Percentiles rank a stretch among this genome's conserved stretches.
phyloP scores from a whole-genome alignment of 257 asterid genomes.

The Solanum chiquidenum region DNA sequence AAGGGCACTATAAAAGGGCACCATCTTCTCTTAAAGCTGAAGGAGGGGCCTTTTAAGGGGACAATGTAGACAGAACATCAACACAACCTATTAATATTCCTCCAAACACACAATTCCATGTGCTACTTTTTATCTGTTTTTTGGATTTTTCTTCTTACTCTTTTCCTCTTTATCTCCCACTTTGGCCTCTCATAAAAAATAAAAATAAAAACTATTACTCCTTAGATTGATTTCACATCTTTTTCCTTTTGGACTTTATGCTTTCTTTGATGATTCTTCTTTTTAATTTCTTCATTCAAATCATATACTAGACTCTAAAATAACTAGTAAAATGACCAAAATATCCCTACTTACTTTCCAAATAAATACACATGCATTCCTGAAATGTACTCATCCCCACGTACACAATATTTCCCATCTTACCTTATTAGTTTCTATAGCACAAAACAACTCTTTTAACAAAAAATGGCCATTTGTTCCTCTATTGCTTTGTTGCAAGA shows the following conservation, averaged over 20 bases:
- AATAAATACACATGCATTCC: not conserved
- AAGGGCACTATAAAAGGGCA: slow-evolving; percentile 26
- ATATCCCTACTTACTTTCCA: not conserved
- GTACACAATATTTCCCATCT: not conserved
- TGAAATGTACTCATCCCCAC: not conserved
- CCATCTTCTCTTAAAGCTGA: slow-evolving; percentile 27
- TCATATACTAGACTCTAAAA: not conserved
- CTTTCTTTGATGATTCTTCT: slow-evolving; percentile 33
- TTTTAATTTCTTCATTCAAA: slow-evolving; percentile 10
- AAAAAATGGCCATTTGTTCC: not conserved
- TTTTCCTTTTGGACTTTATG: slow-evolving; percentile 52
- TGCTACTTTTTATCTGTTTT: slow-evolving; percentile 33
- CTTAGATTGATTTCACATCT: slow-evolving; percentile 43
- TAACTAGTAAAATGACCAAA: not conserved
- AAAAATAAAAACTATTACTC: slow-evolving; percentile 13
- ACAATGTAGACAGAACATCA: slow-evolving; percentile 33
- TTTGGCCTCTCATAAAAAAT: slow-evolving; percentile 23
- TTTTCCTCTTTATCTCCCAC: slow-evolving; percentile 41
- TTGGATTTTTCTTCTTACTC: slow-evolving; percentile 32
- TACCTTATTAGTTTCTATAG: not conserved
- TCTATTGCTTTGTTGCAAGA: slow-evolving; percentile 29
- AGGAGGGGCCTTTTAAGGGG: slow-evolving; percentile 17
- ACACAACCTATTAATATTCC: slow-evolving; percentile 43
- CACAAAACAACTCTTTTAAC: not conserved
- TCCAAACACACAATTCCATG: slow-evolving; percentile 66